Evolutionary conservation across 257 asterid species (phyloP).

Genomic region (Solanum paucissectum): DNA sequence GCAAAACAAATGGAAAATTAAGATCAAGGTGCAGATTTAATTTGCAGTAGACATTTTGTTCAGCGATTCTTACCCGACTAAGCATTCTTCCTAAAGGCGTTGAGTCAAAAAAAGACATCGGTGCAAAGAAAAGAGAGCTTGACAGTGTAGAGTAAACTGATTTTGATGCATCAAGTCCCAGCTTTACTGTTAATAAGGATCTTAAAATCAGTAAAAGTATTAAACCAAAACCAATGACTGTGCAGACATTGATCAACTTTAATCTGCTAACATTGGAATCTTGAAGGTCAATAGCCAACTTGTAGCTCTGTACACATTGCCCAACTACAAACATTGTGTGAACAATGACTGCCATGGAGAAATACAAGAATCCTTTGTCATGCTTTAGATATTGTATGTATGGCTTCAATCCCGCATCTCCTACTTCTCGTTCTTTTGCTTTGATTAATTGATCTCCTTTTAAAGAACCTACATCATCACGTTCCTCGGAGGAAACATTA

Average conservation of each 20-base stretch:
- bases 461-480: background rate
- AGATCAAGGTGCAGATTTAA: background rate
- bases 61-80: constrained; percentile 43
- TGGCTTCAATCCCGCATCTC: constrained; percentile 76
- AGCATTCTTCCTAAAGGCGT: constrained; percentile 84
- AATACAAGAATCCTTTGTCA: constrained; percentile 49
- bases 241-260: constrained; percentile 49
- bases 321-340: constrained; percentile 44
- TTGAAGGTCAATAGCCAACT: constrained; percentile 90
- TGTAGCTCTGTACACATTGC: constrained; percentile 50
- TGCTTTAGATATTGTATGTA: constrained; percentile 53
- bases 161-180: constrained; percentile 59
- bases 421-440: constrained; percentile 69
- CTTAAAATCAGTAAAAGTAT: constrained; percentile 35
- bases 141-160: constrained; percentile 48
- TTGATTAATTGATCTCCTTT: constrained; percentile 60
- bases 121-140: constrained; percentile 71
- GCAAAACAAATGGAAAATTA: background rate
- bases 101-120: constrained; percentile 86
- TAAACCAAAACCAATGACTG: constrained; percentile 44
- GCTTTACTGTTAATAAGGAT: constrained; percentile 32
- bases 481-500: constrained; percentile 11
- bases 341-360: constrained; percentile 29
- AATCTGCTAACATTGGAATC: constrained; percentile 28
- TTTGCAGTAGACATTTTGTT: background rate